phyloP scores from a whole-genome alignment of 2,329 filamentous ascomycete species.

The Fusarium clavum region DNA sequence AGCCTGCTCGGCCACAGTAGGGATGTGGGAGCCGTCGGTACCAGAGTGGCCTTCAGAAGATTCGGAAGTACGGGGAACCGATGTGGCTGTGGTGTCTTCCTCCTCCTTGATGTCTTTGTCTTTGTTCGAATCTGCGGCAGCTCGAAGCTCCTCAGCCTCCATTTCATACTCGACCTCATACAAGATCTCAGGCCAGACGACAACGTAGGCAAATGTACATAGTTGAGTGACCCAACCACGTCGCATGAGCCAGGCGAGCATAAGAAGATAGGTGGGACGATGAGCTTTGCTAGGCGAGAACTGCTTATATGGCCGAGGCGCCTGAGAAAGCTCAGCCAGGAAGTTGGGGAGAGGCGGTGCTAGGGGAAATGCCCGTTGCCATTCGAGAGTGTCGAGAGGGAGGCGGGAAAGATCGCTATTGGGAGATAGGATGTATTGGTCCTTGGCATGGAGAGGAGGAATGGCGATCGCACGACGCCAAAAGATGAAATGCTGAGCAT shows the following conservation, averaged over 20 bases:
- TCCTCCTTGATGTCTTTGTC: constrained; percentile 44
- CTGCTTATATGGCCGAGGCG: constrained; percentile 83
- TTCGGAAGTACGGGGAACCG: constrained; percentile 42
- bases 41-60: constrained; percentile 44
- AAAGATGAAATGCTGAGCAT: constrained; percentile 93
- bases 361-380: constrained; percentile 83
- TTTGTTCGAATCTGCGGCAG: constrained; percentile 47
- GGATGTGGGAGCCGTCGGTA: constrained; percentile 41
- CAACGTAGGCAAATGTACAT: constrained; percentile 89
- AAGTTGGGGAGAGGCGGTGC: constrained; percentile 87
- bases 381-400: constrained; percentile 74
- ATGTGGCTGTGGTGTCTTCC: constrained; percentile 31
- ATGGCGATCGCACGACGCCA: constrained; percentile 95
- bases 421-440: constrained; percentile 91
- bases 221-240: constrained; percentile 95
- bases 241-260: constrained; percentile 92
- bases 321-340: constrained; percentile 82
- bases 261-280: constrained; percentile 86
- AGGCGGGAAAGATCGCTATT: constrained; percentile 84
- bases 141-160: constrained; percentile 71
- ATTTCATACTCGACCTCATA: constrained; percentile 81
- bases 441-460: constrained; percentile 87
- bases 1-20: constrained; percentile 64
- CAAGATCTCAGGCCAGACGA: constrained; percentile 84
- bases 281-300: constrained; percentile 91